Percentiles rank a stretch among this genome's conserved stretches.
These are phyloP conservation scores for Stentor roeselii DNA, from an alignment of 73 alveolate species.

Conservation along the genomic window DNA sequence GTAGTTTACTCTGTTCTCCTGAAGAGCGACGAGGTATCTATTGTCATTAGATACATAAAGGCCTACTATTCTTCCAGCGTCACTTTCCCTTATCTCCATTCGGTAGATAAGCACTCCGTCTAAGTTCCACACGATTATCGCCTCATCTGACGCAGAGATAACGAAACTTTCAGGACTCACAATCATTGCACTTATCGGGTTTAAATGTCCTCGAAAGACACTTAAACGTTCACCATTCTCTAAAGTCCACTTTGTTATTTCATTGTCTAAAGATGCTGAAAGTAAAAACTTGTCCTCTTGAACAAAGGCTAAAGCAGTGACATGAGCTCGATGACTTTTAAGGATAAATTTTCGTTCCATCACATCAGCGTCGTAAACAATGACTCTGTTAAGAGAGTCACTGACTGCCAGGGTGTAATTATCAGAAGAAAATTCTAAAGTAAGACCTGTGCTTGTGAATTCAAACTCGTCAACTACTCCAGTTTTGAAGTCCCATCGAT, in stretches of 20 bases:
- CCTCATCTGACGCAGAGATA: not conserved
- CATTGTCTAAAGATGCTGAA: not conserved
- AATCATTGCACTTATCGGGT: not conserved
- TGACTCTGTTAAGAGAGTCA: not conserved
- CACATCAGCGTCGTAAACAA: not conserved
- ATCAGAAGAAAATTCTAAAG: not conserved
- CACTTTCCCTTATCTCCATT: not conserved
- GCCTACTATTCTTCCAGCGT: not conserved
- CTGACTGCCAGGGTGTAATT: not conserved
- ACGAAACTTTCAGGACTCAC: not conserved
- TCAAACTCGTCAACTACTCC: not conserved
- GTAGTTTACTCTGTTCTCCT: not conserved
- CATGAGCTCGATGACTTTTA: not conserved
- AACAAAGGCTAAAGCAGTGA: not conserved
- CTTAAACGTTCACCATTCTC: not conserved
- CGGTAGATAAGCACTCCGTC: not conserved
- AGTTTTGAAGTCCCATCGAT: not conserved
- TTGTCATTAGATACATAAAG: not conserved
- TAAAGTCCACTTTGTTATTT: not conserved
- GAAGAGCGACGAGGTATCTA: not conserved
- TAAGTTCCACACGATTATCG: not conserved
- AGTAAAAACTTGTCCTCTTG: not conserved
- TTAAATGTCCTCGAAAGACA: not conserved
- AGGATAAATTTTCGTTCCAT: not conserved
- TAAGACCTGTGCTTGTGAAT: not conserved